Percentiles rank a stretch among this genome's conserved stretches.
phyloP scores from a whole-genome alignment of 2,329 filamentous ascomycete genomes.

The Xylariaceae sp. region DNA sequence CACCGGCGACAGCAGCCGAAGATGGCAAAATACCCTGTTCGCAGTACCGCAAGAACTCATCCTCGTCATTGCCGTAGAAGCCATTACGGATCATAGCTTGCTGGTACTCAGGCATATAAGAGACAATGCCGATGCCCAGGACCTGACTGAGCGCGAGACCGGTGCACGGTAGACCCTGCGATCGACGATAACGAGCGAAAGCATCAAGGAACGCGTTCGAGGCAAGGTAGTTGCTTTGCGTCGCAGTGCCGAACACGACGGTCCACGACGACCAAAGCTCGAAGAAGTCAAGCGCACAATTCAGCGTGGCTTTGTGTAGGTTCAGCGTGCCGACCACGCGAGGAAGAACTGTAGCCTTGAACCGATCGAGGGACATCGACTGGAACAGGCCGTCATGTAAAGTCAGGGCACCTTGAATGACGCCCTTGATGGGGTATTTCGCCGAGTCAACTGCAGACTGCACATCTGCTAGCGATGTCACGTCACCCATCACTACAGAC shows the following conservation, averaged over 20 bases:
- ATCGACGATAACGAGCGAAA: constrained; percentile 2
- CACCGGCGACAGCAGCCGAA: neutral
- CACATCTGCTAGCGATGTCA: constrained; percentile 3
- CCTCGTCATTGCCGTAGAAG: constrained; percentile 3
- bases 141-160: constrained; percentile 3
- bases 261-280: constrained; percentile 2
- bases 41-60: constrained; percentile 7
- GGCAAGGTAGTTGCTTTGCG: constrained; percentile 9
- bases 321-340: constrained; percentile 3
- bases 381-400: neutral
- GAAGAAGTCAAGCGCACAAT: constrained; percentile 7
- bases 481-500: neutral
- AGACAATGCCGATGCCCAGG: constrained; percentile 1
- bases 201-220: constrained; percentile 8
- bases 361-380: constrained; percentile 1
- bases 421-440: neutral
- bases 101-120: constrained; percentile 2
- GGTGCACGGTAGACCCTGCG: neutral
- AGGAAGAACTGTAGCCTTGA: neutral
- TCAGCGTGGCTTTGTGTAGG: neutral
- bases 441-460: neutral
- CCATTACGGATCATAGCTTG: constrained; percentile 6
- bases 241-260: neutral
- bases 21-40: neutral
- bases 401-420: constrained; percentile 3